Conservation (phyloP, 441 rosid genomes). For the Hura crepitans region DNA sequence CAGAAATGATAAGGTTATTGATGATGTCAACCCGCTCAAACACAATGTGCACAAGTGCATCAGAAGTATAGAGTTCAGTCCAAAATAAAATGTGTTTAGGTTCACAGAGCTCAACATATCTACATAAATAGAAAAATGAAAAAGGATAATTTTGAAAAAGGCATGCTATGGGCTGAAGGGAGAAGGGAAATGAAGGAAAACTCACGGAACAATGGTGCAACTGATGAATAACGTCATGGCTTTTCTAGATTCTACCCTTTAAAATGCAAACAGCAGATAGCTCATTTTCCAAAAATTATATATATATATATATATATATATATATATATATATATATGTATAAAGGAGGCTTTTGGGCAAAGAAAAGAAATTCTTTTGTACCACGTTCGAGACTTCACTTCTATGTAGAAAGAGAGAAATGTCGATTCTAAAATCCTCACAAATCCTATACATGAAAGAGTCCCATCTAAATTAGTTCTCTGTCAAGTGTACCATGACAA, state of each 20-base stretch:
- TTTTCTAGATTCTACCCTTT: conserved; percentile 95
- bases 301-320: background rate
- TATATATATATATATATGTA: too few species aligned
- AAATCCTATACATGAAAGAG: background rate
- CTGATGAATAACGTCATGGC: conserved; percentile 95
- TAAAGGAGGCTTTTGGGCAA: too few species aligned
- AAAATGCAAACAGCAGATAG: conserved; percentile 26
- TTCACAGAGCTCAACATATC: background rate
- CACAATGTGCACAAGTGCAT: conserved; percentile 86
- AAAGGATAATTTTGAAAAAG: background rate
- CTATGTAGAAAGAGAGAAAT: background rate
- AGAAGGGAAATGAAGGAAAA: background rate
- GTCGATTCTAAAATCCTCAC: background rate
- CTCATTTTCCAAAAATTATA: conserved; percentile 21
- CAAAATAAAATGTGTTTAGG: conserved; percentile 2
- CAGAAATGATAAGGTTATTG: conserved; percentile 77
- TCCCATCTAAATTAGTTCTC: conserved; percentile 3
- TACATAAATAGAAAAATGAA: background rate
- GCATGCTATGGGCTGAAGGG: conserved; percentile 13
- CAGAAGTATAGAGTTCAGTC: conserved; percentile 48
- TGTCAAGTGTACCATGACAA: background rate
- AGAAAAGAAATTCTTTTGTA: conserved; percentile 5
- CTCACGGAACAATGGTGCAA: conserved; percentile 92
- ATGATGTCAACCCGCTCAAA: conserved; percentile 82
- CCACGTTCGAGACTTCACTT: background rate